A percentile compares a stretch with the other conserved stretches of the same genome.
Conservation (phyloP, 345 rosid genomes). For the Clausena lansium region DNA sequence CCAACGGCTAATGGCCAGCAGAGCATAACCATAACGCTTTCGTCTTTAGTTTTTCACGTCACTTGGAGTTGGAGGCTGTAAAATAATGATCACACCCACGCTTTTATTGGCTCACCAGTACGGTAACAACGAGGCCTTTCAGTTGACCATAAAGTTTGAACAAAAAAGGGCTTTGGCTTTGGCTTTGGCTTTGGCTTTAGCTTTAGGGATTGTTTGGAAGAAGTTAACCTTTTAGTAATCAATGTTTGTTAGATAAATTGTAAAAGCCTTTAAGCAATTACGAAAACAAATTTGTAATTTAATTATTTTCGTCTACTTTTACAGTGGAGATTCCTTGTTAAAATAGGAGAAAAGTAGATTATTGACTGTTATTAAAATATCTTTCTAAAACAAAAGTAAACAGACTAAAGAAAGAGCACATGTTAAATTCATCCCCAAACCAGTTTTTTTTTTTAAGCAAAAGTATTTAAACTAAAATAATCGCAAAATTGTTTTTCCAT, state of each 20-base stretch:
- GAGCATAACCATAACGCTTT: background rate
- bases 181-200: background rate
- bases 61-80: background rate
- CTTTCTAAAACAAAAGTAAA: background rate
- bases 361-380: no score
- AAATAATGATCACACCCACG: background rate
- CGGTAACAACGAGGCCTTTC: background rate
- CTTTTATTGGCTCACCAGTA: background rate
- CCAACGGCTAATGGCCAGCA: background rate
- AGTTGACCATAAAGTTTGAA: background rate
- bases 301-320: background rate
- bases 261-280: background rate
- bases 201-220: background rate
- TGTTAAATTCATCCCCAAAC: no score
- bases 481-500: no score
- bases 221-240: background rate
- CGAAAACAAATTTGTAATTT: background rate
- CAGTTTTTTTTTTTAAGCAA: no score
- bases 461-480: no score
- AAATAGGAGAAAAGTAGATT: no score
- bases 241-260: background rate
- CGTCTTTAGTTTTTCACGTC: background rate
- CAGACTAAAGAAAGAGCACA: background rate
- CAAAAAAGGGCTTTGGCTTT: background rate
- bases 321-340: background rate